phyloP scores from a whole-genome alignment of 1,284 basidiomycete species.

The Tranzscheliella williamsii region DNA sequence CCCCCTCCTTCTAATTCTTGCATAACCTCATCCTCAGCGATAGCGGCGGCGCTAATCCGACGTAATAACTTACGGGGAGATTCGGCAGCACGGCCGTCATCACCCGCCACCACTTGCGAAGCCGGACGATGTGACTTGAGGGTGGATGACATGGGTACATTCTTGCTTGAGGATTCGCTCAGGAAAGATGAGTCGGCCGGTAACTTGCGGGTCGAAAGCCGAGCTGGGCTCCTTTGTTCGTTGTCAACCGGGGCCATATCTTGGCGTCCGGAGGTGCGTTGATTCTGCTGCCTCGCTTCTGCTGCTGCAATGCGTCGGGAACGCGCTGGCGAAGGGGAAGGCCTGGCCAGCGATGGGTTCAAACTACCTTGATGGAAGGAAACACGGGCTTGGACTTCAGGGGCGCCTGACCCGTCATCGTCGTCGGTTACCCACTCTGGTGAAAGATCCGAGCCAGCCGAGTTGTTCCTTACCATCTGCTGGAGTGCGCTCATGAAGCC shows the following conservation, averaged over 20 bases:
- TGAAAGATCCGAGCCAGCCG: slow-evolving; percentile 5
- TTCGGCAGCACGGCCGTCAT: slow-evolving; percentile 3
- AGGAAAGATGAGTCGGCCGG: slow-evolving; percentile 27
- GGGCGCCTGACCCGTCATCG: slow-evolving; percentile 9
- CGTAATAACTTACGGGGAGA: slow-evolving; percentile 47
- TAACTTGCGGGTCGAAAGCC: slow-evolving; percentile 17
- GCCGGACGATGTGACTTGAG: slow-evolving; percentile 32
- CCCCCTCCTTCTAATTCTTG: slow-evolving; percentile 23
- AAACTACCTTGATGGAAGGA: slow-evolving; percentile 21
- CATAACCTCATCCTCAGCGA: slow-evolving; percentile 37
- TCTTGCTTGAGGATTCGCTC: slow-evolving; percentile 18
- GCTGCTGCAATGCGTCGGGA: too few relatives aligned
- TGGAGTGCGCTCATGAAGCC: slow-evolving; percentile 33
- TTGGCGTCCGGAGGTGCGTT: too few relatives aligned
- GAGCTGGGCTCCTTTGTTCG: slow-evolving; percentile 33
- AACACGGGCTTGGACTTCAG: not conserved
- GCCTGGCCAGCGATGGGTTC: not conserved
- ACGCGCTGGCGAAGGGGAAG: slow-evolving; percentile 10
- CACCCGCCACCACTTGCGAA: slow-evolving; percentile 6
- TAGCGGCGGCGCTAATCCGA: slow-evolving; percentile 41
- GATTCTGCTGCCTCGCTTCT: too few relatives aligned
- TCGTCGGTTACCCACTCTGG: slow-evolving; percentile 34
- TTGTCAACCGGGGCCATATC: too few relatives aligned
- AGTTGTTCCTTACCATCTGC: slow-evolving; percentile 11
- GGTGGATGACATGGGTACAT: slow-evolving; percentile 35